These are phyloP conservation scores for Mycena galericulata DNA, from an alignment of 768 basidiomycete genomes.

Conservation along the genomic window DNA sequence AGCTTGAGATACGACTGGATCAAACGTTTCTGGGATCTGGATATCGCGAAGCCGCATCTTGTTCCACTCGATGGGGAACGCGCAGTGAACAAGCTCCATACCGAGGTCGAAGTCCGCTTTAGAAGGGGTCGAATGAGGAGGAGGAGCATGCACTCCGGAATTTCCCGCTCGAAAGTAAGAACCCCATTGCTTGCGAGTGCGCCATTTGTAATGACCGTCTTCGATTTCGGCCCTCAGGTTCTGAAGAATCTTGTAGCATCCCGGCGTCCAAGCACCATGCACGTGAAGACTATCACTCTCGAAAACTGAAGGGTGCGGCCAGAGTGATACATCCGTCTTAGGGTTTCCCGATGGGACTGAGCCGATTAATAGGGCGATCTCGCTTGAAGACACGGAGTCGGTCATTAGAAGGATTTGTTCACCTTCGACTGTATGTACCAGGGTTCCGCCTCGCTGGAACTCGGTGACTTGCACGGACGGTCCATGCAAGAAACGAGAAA, in stretches of 20 bases:
- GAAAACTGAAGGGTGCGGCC: background rate
- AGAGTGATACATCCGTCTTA: background rate
- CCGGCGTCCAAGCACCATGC: background rate
- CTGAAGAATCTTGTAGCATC: background rate
- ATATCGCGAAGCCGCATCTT: no score
- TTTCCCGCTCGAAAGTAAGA: background rate
- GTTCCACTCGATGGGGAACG: background rate
- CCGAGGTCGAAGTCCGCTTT: background rate
- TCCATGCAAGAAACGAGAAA: background rate
- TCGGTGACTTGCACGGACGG: background rate
- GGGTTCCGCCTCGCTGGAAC: background rate
- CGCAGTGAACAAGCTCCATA: background rate
- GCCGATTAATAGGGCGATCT: background rate
- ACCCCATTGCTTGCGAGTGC: background rate
- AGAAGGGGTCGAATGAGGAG: background rate
- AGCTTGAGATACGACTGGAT: no score
- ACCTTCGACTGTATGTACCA: background rate
- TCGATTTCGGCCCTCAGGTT: background rate
- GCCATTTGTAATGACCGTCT: background rate
- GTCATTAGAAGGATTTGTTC: background rate
- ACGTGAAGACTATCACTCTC: background rate
- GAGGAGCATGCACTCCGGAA: background rate
- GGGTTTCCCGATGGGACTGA: background rate
- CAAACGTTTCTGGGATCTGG: no score
- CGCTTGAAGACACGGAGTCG: background rate